A percentile compares a stretch with the other conserved stretches of the same genome.
Evolutionary conservation across 805 yeast species (phyloP).

Genomic region (Starmerella gropengiesseri): DNA sequence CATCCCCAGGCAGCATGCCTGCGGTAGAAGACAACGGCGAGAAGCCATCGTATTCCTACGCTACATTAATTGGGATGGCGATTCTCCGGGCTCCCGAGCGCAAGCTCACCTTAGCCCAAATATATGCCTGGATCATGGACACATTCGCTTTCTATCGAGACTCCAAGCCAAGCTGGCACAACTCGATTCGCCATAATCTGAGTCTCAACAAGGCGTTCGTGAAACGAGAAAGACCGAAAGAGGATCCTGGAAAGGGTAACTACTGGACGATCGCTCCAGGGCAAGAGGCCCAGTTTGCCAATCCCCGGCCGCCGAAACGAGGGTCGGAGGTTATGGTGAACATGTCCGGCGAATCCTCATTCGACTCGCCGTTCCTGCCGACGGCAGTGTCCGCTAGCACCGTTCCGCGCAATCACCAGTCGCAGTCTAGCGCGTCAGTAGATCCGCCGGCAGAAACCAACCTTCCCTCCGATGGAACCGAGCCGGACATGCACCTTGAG

Average conservation of each 20-base stretch:
- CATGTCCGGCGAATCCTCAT: neutral
- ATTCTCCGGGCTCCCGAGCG: slow-evolving; percentile 66
- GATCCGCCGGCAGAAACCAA: no score
- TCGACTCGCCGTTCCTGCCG: neutral
- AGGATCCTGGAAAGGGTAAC: slow-evolving; percentile 52
- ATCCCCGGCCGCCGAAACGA: slow-evolving; percentile 28
- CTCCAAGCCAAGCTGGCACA: slow-evolving; percentile 94
- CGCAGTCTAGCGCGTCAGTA: no score
- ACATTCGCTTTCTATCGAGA: slow-evolving; percentile 74
- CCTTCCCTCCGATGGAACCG: slow-evolving; percentile 19
- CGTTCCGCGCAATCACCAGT: neutral
- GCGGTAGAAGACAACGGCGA: slow-evolving; percentile 41
- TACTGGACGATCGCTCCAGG: slow-evolving; percentile 89
- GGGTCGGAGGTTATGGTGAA: neutral
- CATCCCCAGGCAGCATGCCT: slow-evolving; percentile 31
- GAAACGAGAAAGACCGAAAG: slow-evolving; percentile 77
- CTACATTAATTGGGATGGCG: slow-evolving; percentile 87
- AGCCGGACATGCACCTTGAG: slow-evolving; percentile 13
- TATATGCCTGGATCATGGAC: slow-evolving; percentile 82
- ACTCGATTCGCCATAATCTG: slow-evolving; percentile 87
- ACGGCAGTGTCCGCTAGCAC: neutral
- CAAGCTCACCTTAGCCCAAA: slow-evolving; percentile 68
- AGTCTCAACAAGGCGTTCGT: slow-evolving; percentile 87
- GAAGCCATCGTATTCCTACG: slow-evolving; percentile 92
- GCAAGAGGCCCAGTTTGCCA: slow-evolving; percentile 67